phyloP scores from a whole-genome alignment of 2,329 filamentous ascomycete genomes.

The Colletotrichum limetticola region DNA sequence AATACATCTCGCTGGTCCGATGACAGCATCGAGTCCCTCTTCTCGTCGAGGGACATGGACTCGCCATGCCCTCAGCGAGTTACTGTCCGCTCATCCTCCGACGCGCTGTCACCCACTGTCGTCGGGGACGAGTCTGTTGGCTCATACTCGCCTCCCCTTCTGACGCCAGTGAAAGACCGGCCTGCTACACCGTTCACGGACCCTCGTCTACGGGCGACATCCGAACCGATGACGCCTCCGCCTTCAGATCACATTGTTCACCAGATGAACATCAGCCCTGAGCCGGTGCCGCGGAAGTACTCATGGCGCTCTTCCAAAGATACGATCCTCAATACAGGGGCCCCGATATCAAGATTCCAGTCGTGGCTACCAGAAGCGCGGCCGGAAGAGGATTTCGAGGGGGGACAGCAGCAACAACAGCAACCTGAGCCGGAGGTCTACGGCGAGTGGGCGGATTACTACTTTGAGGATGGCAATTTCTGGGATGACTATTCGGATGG shows the following conservation, averaged over 20 bases:
- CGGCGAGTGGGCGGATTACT: slow-evolving; percentile 37
- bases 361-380: slow-evolving; percentile 24
- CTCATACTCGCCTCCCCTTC: not conserved
- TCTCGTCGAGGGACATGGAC: slow-evolving; percentile 27
- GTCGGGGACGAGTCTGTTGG: slow-evolving; percentile 22
- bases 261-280: slow-evolving; percentile 9
- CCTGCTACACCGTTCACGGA: slow-evolving; percentile 28
- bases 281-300: slow-evolving; percentile 10
- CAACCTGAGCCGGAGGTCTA: slow-evolving; percentile 29
- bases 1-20: slow-evolving; percentile 34
- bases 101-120: slow-evolving; percentile 24
- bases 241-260: slow-evolving; percentile 21
- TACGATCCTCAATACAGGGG: slow-evolving; percentile 23
- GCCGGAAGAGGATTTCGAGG: not conserved
- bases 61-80: slow-evolving; percentile 20
- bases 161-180: slow-evolving; percentile 24
- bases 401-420: not conserved
- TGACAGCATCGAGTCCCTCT: slow-evolving; percentile 28
- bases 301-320: slow-evolving; percentile 32
- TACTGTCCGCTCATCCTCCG: slow-evolving; percentile 25
- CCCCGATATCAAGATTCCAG: slow-evolving; percentile 10
- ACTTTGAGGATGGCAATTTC: slow-evolving; percentile 35
- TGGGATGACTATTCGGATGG: slow-evolving; percentile 4
- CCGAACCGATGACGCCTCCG: slow-evolving; percentile 27
- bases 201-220: slow-evolving; percentile 4